Percentiles rank a stretch among this genome's conserved stretches.
Conservation (phyloP, 164 flowering plant species). For the Nymphaea thermarum region DNA sequence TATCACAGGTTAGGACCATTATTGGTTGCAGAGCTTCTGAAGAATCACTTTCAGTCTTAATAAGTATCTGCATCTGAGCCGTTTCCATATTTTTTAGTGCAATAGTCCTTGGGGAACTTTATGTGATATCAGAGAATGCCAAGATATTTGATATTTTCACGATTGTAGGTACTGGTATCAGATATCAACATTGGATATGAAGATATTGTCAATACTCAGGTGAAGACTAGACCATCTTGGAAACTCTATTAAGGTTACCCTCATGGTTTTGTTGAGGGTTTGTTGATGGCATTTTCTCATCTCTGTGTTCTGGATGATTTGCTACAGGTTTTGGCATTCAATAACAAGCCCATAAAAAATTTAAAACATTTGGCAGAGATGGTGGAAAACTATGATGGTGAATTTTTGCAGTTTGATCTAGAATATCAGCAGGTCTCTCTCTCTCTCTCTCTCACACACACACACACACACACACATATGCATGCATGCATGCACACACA, state of each 20-base stretch:
- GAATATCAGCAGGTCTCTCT: slow-evolving; percentile 74
- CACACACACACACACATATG: background rate
- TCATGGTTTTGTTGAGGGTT: background rate
- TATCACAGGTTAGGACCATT: slow-evolving; percentile 59
- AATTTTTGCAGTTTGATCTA: slow-evolving; percentile 68
- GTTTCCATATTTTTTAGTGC: background rate
- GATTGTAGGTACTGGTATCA: slow-evolving; percentile 69
- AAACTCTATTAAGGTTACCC: background rate
- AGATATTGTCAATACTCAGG: slow-evolving; percentile 85
- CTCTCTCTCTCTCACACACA: slow-evolving; percentile 5
- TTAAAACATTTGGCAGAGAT: slow-evolving; percentile 63
- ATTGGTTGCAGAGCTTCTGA: background rate
- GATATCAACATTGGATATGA: slow-evolving; percentile 89
- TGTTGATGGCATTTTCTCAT: background rate
- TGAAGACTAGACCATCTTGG: slow-evolving; percentile 4
- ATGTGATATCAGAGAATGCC: background rate
- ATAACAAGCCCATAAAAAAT: slow-evolving; percentile 75
- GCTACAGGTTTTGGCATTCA: slow-evolving; percentile 64
- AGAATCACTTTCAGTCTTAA: background rate
- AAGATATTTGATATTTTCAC: slow-evolving; percentile 2
- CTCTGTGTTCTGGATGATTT: background rate
- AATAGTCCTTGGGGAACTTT: background rate
- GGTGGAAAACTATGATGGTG: slow-evolving; percentile 75
- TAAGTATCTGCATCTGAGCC: slow-evolving; percentile 1
- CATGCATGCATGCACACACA: background rate